Percentiles rank a stretch among this genome's conserved stretches.
These are phyloP conservation scores for Mortierella antarctica DNA, from an alignment of 192 early-diverging fungal species.

Conservation along the genomic window DNA sequence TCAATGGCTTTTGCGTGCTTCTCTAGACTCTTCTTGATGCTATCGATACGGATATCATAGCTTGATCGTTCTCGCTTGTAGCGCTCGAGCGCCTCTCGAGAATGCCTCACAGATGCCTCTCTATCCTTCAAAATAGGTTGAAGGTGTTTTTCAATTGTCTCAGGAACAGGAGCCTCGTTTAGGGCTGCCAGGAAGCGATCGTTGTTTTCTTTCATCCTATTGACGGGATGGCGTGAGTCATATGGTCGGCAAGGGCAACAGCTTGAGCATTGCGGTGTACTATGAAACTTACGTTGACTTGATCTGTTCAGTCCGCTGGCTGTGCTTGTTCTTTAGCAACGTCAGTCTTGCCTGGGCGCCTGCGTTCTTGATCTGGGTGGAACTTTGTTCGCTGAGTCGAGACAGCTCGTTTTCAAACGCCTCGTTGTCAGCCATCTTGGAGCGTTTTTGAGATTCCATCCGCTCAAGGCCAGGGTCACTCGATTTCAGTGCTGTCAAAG, in stretches of 20 bases:
- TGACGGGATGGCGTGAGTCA: no score
- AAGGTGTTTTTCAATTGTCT: constrained; percentile 37
- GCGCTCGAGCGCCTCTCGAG: constrained; percentile 35
- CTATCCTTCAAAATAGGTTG: constrained; percentile 57
- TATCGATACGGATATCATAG: constrained; percentile 18
- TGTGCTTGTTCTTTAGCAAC: constrained; percentile 21
- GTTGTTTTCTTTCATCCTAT: constrained; percentile 19
- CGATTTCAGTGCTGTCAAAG: constrained; percentile 6
- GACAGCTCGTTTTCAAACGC: constrained; percentile 36
- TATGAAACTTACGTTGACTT: constrained; percentile 11
- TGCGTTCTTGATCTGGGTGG: constrained; percentile 34
- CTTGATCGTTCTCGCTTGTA: constrained; percentile 18
- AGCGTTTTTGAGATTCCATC: constrained; percentile 21
- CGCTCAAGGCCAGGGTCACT: constrained; percentile 23
- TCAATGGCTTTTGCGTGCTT: constrained; percentile 33
- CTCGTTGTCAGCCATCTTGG: constrained; percentile 28
- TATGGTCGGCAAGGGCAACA: neutral
- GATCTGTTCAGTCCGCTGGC: constrained; percentile 14
- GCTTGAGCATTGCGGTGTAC: neutral
- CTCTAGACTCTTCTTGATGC: constrained; percentile 9
- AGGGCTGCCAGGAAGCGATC: constrained; percentile 9
- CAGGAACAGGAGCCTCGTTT: constrained; percentile 4
- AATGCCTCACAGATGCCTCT: constrained; percentile 48
- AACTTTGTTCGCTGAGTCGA: constrained; percentile 22
- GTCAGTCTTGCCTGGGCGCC: constrained; percentile 33